Evolutionary conservation across 345 rosid genomes (phyloP).

Genomic region (Gossypium bickii): DNA sequence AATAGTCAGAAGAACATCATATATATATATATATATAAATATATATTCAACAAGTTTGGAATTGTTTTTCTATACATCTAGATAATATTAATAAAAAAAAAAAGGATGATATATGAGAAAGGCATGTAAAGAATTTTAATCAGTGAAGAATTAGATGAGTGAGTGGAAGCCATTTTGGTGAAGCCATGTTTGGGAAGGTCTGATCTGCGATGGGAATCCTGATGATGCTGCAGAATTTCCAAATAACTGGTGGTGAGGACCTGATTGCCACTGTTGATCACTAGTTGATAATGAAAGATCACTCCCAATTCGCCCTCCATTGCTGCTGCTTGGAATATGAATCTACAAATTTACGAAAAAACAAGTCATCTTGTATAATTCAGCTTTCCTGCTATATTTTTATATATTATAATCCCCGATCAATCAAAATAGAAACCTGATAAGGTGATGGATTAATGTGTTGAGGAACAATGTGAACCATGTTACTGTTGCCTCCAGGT

Average conservation of each 20-base stretch:
- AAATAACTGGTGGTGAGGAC: constrained; percentile 49
- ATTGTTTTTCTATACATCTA: too few species aligned
- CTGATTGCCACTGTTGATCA: constrained; percentile 49
- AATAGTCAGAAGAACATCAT: too few species aligned
- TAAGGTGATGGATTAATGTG: constrained; percentile 27
- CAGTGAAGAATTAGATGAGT: background rate
- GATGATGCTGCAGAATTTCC: constrained; percentile 99
- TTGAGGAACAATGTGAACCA: constrained; percentile 23
- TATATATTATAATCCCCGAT: background rate
- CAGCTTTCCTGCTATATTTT: background rate
- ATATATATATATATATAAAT: too few species aligned
- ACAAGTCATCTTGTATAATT: too few species aligned
- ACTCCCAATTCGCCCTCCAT: constrained; percentile 49
- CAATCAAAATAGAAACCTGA: constrained; percentile 20
- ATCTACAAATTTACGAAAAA: background rate
- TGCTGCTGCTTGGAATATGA: constrained; percentile 51
- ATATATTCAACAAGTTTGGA: too few species aligned
- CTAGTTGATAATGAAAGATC: constrained; percentile 52
- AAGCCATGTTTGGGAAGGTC: constrained; percentile 55
- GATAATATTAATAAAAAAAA: background rate
- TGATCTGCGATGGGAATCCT: constrained; percentile 85
- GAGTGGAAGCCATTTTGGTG: constrained; percentile 56
- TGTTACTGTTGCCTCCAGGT: constrained; percentile 23
- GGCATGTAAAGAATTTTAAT: background rate
- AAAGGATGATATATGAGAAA: background rate